Evolutionary conservation across 2,329 filamentous ascomycete species (phyloP), one percentile per base, ranked within the genome.

Genomic region (Arachnopeziza araneosa): DNA sequence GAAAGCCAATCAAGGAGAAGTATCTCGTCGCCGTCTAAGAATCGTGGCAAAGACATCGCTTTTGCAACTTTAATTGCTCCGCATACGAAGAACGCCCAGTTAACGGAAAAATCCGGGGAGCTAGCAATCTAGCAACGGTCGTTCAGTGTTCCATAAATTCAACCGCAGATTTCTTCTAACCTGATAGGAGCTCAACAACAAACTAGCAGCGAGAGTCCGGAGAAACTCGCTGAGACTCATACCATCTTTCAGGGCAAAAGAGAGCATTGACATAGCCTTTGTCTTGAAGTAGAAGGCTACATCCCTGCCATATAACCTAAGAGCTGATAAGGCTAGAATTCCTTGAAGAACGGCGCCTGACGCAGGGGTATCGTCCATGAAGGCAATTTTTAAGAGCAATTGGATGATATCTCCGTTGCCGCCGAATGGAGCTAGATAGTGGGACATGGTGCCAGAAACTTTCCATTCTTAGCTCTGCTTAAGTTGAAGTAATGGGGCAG

Each of bases 41-140:
- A 50, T 10, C 36, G 57, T n/a, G 57, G 57, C 8, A 58, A 23
- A 54, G 57, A 49, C 57, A 58, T 58, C 30, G 51, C 57, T 54
- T 58, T 58, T 19, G 52, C 57, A 58, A 58, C 30, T 54, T 58
- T 58, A 22, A 58, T 58, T 50, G 57, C 57, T 36, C 57, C 57
- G 49, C 57, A 58, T 44, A 58, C 51, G 54, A 49, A 58, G 52
- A 58, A 58, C 22, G 57, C 21, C 57, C 57, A 58, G 50, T 48
- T 32, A 26, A 44, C 54, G 30, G 54, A 30, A 23, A 36, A 44
- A 49, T 55, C 54, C 22, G 54, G 22, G 54, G 26, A 44, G n/a
- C 54, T 55, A n/a, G 54, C 22, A 36, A 55, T 55, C 54, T 55
- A 48, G 49, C 24, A 23, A 54, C n/a, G 21, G 5, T 44, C 17